These are phyloP conservation scores for Populus nigra DNA, from an alignment of 345 rosid genomes.

Conservation along the genomic window DNA sequence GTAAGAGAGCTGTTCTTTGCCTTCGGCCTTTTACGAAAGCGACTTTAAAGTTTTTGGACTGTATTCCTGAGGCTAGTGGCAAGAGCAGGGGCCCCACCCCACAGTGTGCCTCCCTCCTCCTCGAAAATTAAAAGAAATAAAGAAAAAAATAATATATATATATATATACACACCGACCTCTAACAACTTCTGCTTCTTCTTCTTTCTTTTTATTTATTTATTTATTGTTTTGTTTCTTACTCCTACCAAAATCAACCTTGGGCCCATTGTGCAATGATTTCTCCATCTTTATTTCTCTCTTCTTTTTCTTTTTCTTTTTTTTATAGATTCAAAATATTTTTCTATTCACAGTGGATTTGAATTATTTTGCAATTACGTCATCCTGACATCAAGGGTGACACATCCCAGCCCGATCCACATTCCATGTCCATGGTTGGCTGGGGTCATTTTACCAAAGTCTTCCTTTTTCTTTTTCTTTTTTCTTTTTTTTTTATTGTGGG, in stretches of 20 bases:
- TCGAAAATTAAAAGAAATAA: background rate
- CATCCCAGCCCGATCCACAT: background rate
- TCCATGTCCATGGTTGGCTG: background rate
- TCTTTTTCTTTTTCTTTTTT: background rate
- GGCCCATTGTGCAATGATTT: constrained; percentile 30
- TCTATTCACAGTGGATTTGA: background rate
- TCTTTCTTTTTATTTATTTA: constrained; percentile 5
- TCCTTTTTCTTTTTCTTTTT: no score
- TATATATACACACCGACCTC: constrained; percentile 20
- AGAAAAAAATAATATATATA: no score
- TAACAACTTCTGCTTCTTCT: constrained; percentile 6
- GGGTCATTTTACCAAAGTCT: no score
- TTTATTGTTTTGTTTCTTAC: background rate
- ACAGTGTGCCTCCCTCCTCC: background rate
- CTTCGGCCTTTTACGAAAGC: constrained; percentile 26
- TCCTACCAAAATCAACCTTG: constrained; percentile 3
- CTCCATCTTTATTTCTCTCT: background rate
- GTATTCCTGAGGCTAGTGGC: background rate
- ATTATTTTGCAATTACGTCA: constrained; percentile 12
- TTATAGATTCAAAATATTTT: background rate
- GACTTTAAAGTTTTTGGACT: constrained; percentile 37
- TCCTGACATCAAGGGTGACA: constrained; percentile 26
- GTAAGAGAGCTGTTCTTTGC: background rate
- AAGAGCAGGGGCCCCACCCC: constrained; percentile 14
- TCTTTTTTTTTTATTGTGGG: no score